Base-by-base conservation (phyloP, 1,284 basidiomycete species). In the Athelia sp. region DNA sequence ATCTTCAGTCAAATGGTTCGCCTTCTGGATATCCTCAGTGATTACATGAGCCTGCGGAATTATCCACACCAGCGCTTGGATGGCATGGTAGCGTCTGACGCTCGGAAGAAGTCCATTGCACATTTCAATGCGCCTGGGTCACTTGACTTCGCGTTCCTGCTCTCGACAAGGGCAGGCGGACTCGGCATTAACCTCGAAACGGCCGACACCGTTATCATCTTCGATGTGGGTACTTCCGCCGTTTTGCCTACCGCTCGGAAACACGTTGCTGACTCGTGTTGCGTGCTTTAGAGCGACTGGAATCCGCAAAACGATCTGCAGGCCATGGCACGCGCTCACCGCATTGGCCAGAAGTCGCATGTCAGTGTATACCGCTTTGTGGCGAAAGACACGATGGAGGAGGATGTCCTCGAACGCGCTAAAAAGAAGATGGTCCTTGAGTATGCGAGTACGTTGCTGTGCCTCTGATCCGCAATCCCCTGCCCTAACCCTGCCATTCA, bases 1-100 rank as follows among this genome's bases (percentile, higher is more conserved):
- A 98, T 99, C 64, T 99, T 99, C 77, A 96, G 93, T 61, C 97
- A 99, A 69, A 99, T 99, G 97, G 96, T 99, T 46, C 87, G 96
- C 53, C 93, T 99, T 82, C 81, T 99, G 35, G 97, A 99, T 69
- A 99, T 99, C 65, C 82, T 99, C 57, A 95, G 90, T 54, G 97
- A 99, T 70, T 99, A 98, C 69, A 94, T 98, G 86, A 73, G 74
- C 22, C 73, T 96, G 42, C 82, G 97, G 42, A 89, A 90, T 32
- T 99, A 97, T 64, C 83, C 87, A 59, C 97, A 99, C 70, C 97
- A 96, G 66, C 90, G 97, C 48, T 86, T 99, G 52, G 97, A 99
- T 63, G 97, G 97, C 57, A 85, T 90, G 67, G 95, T 98, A 1
- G 84, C 92, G 3, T 95, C 96, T 55, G 97, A 99, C 51, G 79